Conservation (phyloP, 139 green algal genomes). For the Deuterostichococcus epilithicus region DNA sequence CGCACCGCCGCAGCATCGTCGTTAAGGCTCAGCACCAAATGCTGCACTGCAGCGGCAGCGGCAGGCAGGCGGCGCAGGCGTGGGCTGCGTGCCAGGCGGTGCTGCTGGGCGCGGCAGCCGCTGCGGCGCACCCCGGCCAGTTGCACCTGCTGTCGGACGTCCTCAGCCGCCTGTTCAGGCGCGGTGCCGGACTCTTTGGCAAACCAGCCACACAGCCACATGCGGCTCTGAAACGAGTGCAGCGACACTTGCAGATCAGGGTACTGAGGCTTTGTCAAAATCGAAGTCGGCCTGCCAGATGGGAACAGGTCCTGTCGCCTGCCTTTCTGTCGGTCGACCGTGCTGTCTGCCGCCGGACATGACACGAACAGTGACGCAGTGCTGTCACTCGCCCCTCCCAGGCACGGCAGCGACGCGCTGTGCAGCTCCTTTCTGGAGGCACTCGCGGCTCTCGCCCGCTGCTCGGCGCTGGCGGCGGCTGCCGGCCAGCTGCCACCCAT, state of each 20-base stretch:
- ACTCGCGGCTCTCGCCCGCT: background rate
- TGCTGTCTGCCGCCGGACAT: no score
- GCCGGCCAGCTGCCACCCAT: background rate
- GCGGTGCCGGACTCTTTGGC: no score
- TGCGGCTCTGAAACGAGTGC: background rate
- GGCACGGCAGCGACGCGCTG: background rate
- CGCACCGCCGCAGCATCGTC: no score
- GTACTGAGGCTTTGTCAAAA: background rate
- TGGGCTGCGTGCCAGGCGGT: background rate
- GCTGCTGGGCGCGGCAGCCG: background rate
- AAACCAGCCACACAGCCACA: no score
- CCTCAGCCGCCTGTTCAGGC: background rate
- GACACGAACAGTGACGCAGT: no score
- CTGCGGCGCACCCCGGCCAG: background rate
- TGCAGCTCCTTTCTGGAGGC: background rate
- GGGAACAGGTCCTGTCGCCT: no score
- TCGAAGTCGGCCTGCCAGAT: no score
- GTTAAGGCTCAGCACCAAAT: no score
- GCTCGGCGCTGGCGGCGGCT: background rate
- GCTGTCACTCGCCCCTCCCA: background rate
- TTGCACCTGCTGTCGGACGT: background rate
- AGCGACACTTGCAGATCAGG: no score
- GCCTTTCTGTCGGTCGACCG: no score
- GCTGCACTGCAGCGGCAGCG: no score
- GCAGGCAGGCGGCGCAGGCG: no score